Evolutionary conservation across 805 yeast genomes (phyloP).

Genomic region (Sugiyamaella floridensis): DNA sequence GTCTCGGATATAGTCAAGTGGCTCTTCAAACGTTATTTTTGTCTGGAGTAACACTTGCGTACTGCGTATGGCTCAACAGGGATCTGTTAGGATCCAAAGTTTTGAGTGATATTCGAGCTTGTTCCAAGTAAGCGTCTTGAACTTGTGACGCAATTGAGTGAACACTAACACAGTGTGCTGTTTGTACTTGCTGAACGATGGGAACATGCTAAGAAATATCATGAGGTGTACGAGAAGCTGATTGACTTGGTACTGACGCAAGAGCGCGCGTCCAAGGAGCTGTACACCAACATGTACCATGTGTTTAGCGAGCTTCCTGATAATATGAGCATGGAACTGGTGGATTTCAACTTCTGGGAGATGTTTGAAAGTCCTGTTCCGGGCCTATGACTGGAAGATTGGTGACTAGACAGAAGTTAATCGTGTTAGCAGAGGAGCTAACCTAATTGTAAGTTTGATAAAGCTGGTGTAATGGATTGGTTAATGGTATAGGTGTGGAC

Average conservation of each 20-base stretch:
- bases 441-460: no score
- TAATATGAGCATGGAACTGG: not conserved
- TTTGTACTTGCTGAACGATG: conserved; percentile 10
- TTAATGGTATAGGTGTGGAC: no score
- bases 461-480: no score
- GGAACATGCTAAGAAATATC: conserved; percentile 7
- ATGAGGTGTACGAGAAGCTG: conserved; percentile 7
- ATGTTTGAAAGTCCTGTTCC: not conserved
- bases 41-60: conserved; percentile 9
- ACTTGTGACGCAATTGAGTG: not conserved
- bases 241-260: conserved; percentile 3
- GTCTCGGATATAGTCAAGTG: conserved; percentile 5
- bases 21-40: conserved; percentile 9
- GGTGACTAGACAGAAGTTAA: not conserved
- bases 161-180: not conserved
- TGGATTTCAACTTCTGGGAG: conserved; percentile 3
- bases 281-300: not conserved
- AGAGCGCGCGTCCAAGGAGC: not conserved
- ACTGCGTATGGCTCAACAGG: conserved; percentile 10
- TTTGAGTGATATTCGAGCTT: conserved; percentile 6
- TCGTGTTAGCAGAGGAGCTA: not conserved
- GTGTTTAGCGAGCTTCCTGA: conserved; percentile 6
- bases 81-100: conserved; percentile 2
- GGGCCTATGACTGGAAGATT: not conserved
- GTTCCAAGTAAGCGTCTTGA: conserved; percentile 6